Percentiles rank a stretch among this genome's conserved stretches.
Conservation (phyloP, 495 filamentous ascomycete species). For the Lichenothelia convexa region DNA sequence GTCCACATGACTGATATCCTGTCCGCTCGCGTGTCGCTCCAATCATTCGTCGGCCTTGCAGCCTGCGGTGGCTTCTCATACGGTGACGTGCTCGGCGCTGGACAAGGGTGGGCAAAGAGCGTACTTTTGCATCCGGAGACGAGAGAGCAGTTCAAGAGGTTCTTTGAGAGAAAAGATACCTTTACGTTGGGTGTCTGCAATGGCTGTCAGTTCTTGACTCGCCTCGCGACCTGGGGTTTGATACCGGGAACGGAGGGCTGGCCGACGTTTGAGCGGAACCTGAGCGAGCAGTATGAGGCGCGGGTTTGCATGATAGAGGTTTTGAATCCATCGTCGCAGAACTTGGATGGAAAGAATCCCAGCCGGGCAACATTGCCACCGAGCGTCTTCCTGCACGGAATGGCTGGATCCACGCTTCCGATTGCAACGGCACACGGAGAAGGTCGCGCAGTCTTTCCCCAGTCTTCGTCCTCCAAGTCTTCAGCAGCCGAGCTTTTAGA, state of each 20-base stretch:
- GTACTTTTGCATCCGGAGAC: constrained; percentile 68
- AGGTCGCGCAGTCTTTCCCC: constrained; percentile 61
- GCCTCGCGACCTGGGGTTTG: constrained; percentile 59
- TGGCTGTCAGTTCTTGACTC: constrained; percentile 86
- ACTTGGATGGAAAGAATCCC: too few relatives aligned
- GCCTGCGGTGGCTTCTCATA: constrained; percentile 96
- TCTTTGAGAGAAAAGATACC: constrained; percentile 79
- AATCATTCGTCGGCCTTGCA: constrained; percentile 69
- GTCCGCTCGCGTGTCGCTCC: constrained; percentile 51
- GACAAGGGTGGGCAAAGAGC: constrained; percentile 90
- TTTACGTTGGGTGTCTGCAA: constrained; percentile 95
- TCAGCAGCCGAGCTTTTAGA: constrained; percentile 38
- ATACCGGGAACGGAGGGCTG: constrained; percentile 75
- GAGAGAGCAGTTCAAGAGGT: constrained; percentile 55
- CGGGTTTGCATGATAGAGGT: constrained; percentile 79
- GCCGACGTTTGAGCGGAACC: constrained; percentile 76
- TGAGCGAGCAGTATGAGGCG: constrained; percentile 82
- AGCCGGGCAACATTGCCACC: constrained; percentile 24
- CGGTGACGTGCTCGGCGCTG: constrained; percentile 88
- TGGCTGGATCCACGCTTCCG: constrained; percentile 66
- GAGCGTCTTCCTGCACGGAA: constrained; percentile 84
- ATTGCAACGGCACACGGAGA: constrained; percentile 87
- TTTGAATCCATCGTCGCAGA: constrained; percentile 30
- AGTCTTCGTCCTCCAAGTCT: constrained; percentile 20
- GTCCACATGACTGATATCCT: constrained; percentile 96